Evolutionary conservation across 2,329 filamentous ascomycete genomes (phyloP).

Genomic region (Fusarium odoratissimum): DNA sequence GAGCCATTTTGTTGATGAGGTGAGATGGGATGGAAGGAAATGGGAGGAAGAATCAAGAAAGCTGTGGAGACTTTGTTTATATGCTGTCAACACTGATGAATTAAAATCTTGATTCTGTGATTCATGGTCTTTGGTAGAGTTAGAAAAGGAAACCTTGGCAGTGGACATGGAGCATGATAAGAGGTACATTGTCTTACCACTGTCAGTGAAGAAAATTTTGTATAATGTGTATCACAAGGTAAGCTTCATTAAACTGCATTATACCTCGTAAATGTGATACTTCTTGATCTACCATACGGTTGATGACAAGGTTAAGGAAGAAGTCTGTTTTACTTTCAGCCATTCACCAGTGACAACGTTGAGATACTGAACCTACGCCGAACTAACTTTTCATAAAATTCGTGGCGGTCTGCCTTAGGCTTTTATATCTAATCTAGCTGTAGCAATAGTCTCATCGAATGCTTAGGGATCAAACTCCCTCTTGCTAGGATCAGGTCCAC

Average conservation of each 20-base stretch:
- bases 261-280: rapidly evolving
- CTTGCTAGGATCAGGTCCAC: no score
- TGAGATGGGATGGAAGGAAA: neutral
- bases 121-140: rapidly evolving
- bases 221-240: rapidly evolving
- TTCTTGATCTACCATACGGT: rapidly evolving
- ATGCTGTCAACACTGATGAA: rapidly evolving
- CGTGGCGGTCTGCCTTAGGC: no score
- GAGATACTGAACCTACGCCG: neutral
- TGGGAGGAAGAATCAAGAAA: rapidly evolving
- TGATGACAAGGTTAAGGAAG: rapidly evolving
- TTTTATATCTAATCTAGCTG: no score
- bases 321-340: rapidly evolving
- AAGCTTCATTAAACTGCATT: rapidly evolving
- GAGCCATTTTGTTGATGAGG: neutral
- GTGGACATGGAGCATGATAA: neutral
- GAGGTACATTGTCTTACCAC: rapidly evolving
- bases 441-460: no score
- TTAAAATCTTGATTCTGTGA: neutral
- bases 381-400: rapidly evolving
- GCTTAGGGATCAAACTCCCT: no score
- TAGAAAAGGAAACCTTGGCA: rapidly evolving
- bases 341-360: rapidly evolving
- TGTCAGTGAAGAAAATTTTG: rapidly evolving
- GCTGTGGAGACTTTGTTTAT: neutral